Evolutionary conservation across 306 rosid species (phyloP), one percentile per base, ranked within the genome.

Genomic region (Spatholobus suberectus): DNA sequence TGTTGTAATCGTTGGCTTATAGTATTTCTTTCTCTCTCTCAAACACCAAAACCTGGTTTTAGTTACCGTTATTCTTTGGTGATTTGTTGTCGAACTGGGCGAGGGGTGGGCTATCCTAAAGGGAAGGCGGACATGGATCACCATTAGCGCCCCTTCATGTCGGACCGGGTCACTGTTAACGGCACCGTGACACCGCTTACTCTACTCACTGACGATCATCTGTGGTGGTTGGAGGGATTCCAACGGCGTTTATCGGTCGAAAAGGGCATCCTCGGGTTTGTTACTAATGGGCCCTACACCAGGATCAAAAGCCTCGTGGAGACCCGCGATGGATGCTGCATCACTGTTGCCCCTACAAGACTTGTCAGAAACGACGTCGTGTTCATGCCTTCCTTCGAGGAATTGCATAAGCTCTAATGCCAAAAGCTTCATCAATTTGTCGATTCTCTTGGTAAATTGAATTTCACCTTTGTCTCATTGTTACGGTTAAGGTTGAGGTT

Each of bases 381-480:
- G 6, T 92, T 96, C 54, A 70, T 83, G 65, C 89, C 93, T 4
- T 87, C 88, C 17, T 87, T 95, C 0, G 84, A 87, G 41, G 98
- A 92, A 58, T 54, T 89, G 2, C 94, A 62, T 38, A 41, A 29
- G 41, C 89, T 92, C 61, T 91, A 93, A 94, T 96, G 94, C 52
- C 87, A 81, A 77, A 92, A 88, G 87, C 98, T 96, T 51, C 89
- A 92, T 7, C 87, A 94, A 83, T 92, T 11, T 85, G 72, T 94
- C 7, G 94, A 91, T 75, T 89, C 94, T 75, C 91, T 96, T 2
- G 98, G 99, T 95, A 93, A 85, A 47, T 9, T 95, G 88, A 84
- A 27, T 8, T 4, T 59, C 55, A 29, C 10, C n/a, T 58, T 70
- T 12, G 1, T 65, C 70, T n/a, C n/a, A n/a, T n/a, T n/a, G n/a